Evolutionary conservation across 495 filamentous ascomycete genomes (phyloP).

Genomic region (Penicillium macrosclerotiorum): DNA sequence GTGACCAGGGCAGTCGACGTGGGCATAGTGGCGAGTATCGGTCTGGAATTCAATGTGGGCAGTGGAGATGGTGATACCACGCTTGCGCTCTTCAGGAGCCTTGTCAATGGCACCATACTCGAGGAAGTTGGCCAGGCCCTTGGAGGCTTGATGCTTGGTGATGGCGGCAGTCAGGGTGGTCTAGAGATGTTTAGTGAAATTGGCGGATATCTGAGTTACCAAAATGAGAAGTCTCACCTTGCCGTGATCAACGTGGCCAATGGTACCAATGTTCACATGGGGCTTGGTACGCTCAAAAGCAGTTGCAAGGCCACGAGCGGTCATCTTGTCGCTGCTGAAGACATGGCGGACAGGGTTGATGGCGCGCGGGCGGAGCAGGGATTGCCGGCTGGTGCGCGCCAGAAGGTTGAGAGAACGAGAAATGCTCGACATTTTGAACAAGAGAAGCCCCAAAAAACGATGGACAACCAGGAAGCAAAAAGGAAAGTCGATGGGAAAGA

Average conservation of each 20-base stretch:
- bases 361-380: slow-evolving; percentile 57
- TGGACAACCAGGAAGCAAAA: slow-evolving; percentile 33
- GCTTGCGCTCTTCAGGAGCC: slow-evolving; percentile 97
- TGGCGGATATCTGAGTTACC: slow-evolving; percentile 13
- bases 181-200: slow-evolving; percentile 49
- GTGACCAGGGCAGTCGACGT: slow-evolving; percentile 99
- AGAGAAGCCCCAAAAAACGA: slow-evolving; percentile 33
- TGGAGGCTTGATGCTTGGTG: slow-evolving; percentile 92
- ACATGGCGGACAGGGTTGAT: slow-evolving; percentile 70
- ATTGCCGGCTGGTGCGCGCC: slow-evolving; percentile 63
- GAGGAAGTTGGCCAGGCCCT: slow-evolving; percentile 89
- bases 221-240: slow-evolving; percentile 61
- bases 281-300: slow-evolving; percentile 91
- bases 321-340: slow-evolving; percentile 63
- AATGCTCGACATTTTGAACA: slow-evolving; percentile 61
- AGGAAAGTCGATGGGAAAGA: slow-evolving; percentile 31
- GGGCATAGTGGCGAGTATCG: slow-evolving; percentile 89
- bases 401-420: slow-evolving; percentile 66
- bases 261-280: slow-evolving; percentile 98
- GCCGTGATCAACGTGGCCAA: slow-evolving; percentile 99
- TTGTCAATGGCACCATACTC: slow-evolving; percentile 98
- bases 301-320: slow-evolving; percentile 69
- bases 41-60: slow-evolving; percentile 98
- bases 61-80: slow-evolving; percentile 98
- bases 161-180: slow-evolving; percentile 97